Evolutionary conservation across 495 filamentous ascomycete genomes (phyloP).

Genomic region (Neurospora sp.): DNA sequence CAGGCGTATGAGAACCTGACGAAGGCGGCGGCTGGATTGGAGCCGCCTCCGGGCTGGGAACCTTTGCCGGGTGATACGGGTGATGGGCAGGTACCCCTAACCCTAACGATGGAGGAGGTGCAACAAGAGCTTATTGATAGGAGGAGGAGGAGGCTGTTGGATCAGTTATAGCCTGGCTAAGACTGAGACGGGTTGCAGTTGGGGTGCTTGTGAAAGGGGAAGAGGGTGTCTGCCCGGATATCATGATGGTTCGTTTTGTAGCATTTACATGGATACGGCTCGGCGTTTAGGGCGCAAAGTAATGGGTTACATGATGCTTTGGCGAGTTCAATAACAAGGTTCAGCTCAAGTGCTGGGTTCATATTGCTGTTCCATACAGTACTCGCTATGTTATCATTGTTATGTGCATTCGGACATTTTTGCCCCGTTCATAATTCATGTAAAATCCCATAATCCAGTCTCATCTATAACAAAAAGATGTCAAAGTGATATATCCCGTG

Average conservation of each 20-base stretch:
- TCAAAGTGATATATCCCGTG: background rate
- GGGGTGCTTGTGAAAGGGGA: background rate
- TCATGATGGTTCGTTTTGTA: background rate
- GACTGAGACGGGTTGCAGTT: background rate
- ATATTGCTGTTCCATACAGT: background rate
- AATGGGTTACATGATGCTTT: background rate
- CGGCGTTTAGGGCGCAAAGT: slow-evolving; percentile 8
- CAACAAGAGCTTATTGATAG: slow-evolving; percentile 86
- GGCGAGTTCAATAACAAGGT: background rate
- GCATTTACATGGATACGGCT: slow-evolving; percentile 16
- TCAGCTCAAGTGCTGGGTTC: background rate
- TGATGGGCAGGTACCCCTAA: slow-evolving; percentile 45
- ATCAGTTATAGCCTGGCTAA: slow-evolving; percentile 31
- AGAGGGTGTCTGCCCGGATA: background rate
- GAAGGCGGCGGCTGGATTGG: slow-evolving; percentile 15
- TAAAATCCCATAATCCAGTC: background rate
- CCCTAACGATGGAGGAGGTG: slow-evolving; percentile 59
- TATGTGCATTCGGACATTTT: background rate
- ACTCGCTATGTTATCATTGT: background rate
- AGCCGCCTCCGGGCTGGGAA: slow-evolving; percentile 60
- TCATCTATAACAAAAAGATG: background rate
- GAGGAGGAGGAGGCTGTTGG: slow-evolving; percentile 68
- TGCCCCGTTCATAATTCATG: background rate
- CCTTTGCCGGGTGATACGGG: slow-evolving; percentile 77
- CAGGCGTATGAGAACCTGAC: slow-evolving; percentile 60